Evolutionary conservation across 192 early-diverging fungal species (phyloP), one percentile per base, ranked within the genome.

Genomic region (Linderina pennispora): DNA sequence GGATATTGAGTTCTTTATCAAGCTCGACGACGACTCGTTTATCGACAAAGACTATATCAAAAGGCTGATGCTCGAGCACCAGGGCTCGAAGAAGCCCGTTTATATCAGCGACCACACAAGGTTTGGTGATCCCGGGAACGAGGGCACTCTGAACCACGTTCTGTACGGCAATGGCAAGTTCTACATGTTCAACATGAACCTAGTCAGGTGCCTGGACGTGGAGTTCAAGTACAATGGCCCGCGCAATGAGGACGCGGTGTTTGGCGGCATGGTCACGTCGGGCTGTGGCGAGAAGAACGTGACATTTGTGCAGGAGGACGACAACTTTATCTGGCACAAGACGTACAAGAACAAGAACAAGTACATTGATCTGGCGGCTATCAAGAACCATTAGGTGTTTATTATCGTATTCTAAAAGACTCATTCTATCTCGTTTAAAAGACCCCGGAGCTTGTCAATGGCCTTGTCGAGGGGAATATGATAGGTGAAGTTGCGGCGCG

Each of bases 401-500:
- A 20, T 40, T 40, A 20, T 8, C 6, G 7, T 40, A 8, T 31
- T 11, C 11, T 8, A 8, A 31, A 31, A 31, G 28, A 5, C 11
- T 5, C 28, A 31, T 31, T 31, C 5, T 8, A 31, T 5, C 28
- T 8, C 11, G 28, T 31, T 31, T 5, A 31, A 5, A 31, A 31
- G 28, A 9, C 42, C 49, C 41, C 77, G 79, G 40, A 82, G 70
- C 55, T 75, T 80, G 1, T 41, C 55, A 25, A 88, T 65, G 3
- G 79, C 86, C 35, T 82, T 80, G 31, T 89, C 80, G 18, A 97
- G 62, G 3, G 85, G 77, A 48, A 90, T 74, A 49, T 97, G 91
- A 35, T 86, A 80, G 6, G 83, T 91, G 40, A 97, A 82, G 75
- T 90, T 91, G n/a, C 82, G 81, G 23, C 92, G 73, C 13, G 88